phyloP scores from a whole-genome alignment of 441 rosid species.

The Pelargonium citronellum region DNA sequence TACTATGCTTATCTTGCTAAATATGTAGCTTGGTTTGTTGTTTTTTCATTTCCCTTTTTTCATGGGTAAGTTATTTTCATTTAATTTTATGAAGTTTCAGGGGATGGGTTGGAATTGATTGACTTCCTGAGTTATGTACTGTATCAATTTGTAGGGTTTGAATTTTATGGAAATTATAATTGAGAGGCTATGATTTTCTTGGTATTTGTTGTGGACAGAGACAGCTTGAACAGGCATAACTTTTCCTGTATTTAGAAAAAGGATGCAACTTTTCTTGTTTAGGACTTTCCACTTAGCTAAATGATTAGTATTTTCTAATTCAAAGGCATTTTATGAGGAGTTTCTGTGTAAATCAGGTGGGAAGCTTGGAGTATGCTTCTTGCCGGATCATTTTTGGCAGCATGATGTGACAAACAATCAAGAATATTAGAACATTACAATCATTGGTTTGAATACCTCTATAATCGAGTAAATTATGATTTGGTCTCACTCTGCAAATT shows the following conservation, averaged over 20 bases:
- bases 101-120: not conserved
- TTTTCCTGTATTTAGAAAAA: not conserved
- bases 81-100: not conserved
- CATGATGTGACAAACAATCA: not conserved
- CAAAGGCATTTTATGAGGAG: too few relatives aligned
- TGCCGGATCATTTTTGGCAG: not conserved
- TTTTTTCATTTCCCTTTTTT: not conserved
- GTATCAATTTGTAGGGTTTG: too few relatives aligned
- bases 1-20: not conserved
- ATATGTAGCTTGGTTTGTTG: conserved; percentile 1
- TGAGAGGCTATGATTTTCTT: not conserved
- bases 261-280: not conserved
- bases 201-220: not conserved
- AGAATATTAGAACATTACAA: not conserved
- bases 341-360: not conserved
- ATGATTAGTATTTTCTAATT: not conserved
- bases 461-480: not conserved
- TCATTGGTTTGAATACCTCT: not conserved
- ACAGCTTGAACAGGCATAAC: not conserved
- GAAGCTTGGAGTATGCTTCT: not conserved
- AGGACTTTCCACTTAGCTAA: not conserved
- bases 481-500: not conserved
- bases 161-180: not conserved
- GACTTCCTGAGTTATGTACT: not conserved
- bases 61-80: too few relatives aligned